phyloP scores from a whole-genome alignment of 129 eudicot genomes.

The Pittosporum tobira region DNA sequence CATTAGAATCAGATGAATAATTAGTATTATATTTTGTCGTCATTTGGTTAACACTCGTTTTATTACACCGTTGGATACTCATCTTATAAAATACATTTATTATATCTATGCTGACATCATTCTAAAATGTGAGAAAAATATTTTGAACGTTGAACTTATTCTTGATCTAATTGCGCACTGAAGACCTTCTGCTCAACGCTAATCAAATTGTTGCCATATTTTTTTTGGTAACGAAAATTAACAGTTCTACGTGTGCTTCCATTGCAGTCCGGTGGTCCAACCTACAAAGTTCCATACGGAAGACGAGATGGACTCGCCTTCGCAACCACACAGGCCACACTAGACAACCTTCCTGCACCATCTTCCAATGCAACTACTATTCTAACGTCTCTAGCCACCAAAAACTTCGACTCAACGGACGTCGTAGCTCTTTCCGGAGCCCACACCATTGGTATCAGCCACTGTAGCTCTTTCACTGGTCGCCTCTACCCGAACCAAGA shows the following conservation, averaged over 20 bases:
- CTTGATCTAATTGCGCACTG: no score
- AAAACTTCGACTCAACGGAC: slow-evolving; percentile 40
- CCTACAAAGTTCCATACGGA: slow-evolving; percentile 46
- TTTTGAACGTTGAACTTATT: no score
- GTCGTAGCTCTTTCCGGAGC: slow-evolving; percentile 63
- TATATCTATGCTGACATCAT: no score
- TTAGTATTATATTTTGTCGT: no score
- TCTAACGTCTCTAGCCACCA: slow-evolving; percentile 30
- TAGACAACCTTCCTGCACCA: slow-evolving; percentile 49
- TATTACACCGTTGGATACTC: no score
- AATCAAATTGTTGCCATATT: no score
- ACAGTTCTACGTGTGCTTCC: neutral
- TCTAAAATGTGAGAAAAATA: no score
- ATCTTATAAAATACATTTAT: no score
- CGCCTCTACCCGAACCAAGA: slow-evolving; percentile 51
- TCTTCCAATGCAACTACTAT: slow-evolving; percentile 24
- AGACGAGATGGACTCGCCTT: slow-evolving; percentile 45
- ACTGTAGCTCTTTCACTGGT: slow-evolving; percentile 35
- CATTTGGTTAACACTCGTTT: no score
- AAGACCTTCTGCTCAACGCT: no score
- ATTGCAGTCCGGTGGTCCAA: slow-evolving; percentile 41
- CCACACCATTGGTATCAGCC: slow-evolving; percentile 55
- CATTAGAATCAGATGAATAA: no score
- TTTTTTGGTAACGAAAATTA: no score
- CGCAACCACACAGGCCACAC: slow-evolving; percentile 27